phyloP scores from a whole-genome alignment of 768 basidiomycete species.

The Rhizopogon vesiculosus region DNA sequence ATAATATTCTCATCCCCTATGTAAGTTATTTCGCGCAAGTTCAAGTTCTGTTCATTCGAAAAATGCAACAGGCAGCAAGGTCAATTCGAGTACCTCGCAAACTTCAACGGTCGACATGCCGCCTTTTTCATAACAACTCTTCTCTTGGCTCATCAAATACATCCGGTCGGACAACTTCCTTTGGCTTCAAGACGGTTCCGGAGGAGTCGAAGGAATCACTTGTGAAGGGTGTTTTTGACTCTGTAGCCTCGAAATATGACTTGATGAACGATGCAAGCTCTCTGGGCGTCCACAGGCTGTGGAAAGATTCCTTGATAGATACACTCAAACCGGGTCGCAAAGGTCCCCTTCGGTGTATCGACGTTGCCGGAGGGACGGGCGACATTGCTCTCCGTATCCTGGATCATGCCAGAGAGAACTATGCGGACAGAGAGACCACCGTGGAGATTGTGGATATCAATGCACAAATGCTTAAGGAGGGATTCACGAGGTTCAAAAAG shows the following conservation, averaged over 20 bases:
- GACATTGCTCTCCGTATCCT: slow-evolving; percentile 95
- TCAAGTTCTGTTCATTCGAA: neutral
- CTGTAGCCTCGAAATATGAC: slow-evolving; percentile 93
- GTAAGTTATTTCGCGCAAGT: too few relatives aligned
- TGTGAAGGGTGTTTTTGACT: slow-evolving; percentile 92
- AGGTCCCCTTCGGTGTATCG: slow-evolving; percentile 77
- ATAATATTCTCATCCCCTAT: neutral
- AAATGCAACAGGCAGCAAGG: neutral
- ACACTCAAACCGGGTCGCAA: slow-evolving; percentile 70
- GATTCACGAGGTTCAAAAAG: slow-evolving; percentile 84
- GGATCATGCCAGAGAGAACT: slow-evolving; percentile 84
- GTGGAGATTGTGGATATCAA: slow-evolving; percentile 96
- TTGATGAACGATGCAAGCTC: slow-evolving; percentile 99
- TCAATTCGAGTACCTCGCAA: neutral
- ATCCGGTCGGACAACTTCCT: slow-evolving; percentile 64
- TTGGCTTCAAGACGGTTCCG: slow-evolving; percentile 89
- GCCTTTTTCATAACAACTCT: slow-evolving; percentile 16
- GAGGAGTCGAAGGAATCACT: slow-evolving; percentile 84
- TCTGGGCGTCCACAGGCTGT: slow-evolving; percentile 90
- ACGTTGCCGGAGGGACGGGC: slow-evolving; percentile 96
- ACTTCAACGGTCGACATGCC: neutral
- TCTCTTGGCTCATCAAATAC: slow-evolving; percentile 6
- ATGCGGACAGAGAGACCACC: slow-evolving; percentile 83
- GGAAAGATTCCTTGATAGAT: slow-evolving; percentile 91
- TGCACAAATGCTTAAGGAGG: slow-evolving; percentile 91